These are phyloP conservation scores for Yamadazyma takamatsuzukensis DNA, from an alignment of 805 yeast genomes.

Conservation along the genomic window DNA sequence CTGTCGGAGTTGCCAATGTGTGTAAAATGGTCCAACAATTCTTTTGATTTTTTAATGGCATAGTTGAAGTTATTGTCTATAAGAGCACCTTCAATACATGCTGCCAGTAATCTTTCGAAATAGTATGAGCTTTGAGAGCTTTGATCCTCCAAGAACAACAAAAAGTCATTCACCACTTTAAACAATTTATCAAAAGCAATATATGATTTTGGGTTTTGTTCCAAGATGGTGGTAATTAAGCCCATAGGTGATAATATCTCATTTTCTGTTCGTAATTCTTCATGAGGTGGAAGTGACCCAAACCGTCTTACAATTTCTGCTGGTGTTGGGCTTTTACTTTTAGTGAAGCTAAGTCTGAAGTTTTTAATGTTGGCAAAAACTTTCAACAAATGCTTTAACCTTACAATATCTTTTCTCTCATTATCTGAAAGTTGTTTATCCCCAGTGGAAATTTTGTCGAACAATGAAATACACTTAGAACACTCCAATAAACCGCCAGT, in stretches of 20 bases:
- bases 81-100: constrained; percentile 66
- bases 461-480: constrained; percentile 21
- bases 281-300: constrained; percentile 12
- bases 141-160: constrained; percentile 32
- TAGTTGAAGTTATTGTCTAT: constrained; percentile 57
- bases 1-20: constrained; percentile 9
- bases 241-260: constrained; percentile 24
- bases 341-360: constrained; percentile 29
- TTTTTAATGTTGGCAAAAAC: constrained; percentile 33
- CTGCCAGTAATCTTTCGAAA: constrained; percentile 33
- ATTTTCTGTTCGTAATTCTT: constrained; percentile 9
- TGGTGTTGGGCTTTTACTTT: constrained; percentile 37
- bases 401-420: constrained; percentile 5
- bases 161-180: constrained; percentile 37
- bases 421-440: too few species aligned
- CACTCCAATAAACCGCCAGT: constrained; percentile 26
- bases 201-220: constrained; percentile 52
- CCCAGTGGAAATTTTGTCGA: constrained; percentile 17
- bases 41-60: constrained; percentile 46
- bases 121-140: constrained; percentile 13
- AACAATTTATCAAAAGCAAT: constrained; percentile 39
- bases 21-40: constrained; percentile 26
- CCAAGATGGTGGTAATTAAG: constrained; percentile 44
- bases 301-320: constrained; percentile 27
- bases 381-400: constrained; percentile 32